These are phyloP conservation scores for Candida sanyaensis DNA, from an alignment of 1,139 yeast genomes.

Conservation along the genomic window DNA sequence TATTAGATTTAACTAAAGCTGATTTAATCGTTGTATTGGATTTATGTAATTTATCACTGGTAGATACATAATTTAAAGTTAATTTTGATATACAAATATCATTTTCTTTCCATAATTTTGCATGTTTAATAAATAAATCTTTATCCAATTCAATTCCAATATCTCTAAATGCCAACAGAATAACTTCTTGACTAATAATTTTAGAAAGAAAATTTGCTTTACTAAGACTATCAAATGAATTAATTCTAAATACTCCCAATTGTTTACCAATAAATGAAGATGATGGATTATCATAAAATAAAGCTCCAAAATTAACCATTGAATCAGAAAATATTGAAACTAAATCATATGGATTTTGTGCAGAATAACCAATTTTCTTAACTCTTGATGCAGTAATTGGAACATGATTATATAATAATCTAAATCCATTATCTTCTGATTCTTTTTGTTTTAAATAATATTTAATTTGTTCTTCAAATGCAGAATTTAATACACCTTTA, in stretches of 20 bases:
- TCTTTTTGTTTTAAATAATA: slow-evolving; percentile 21
- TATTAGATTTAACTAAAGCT: slow-evolving; percentile 42
- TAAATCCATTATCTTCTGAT: slow-evolving; percentile 15
- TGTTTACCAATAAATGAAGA: slow-evolving; percentile 62
- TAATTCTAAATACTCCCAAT: slow-evolving; percentile 65
- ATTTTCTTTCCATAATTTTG: slow-evolving; percentile 63
- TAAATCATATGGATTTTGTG: slow-evolving; percentile 40
- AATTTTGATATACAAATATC: slow-evolving; percentile 50
- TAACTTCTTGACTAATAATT: slow-evolving; percentile 60
- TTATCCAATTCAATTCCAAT: slow-evolving; percentile 38
- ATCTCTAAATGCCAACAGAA: slow-evolving; percentile 59
- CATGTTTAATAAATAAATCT: slow-evolving; percentile 53
- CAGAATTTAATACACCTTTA: slow-evolving; percentile 35
- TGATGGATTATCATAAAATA: slow-evolving; percentile 53
- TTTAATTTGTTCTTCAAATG: slow-evolving; percentile 33
- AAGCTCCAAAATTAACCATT: slow-evolving; percentile 63
- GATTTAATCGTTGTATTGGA: slow-evolving; percentile 35
- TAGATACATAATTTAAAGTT: slow-evolving; percentile 39
- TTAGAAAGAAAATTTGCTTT: slow-evolving; percentile 63
- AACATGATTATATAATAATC: slow-evolving; percentile 30
- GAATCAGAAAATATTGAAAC: slow-evolving; percentile 43
- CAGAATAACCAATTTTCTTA: slow-evolving; percentile 39
- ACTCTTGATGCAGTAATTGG: slow-evolving; percentile 37
- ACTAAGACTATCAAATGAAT: slow-evolving; percentile 65
- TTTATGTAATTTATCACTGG: slow-evolving; percentile 31